A percentile compares a stretch with the other conserved stretches of the same genome.
phyloP scores from a whole-genome alignment of 495 filamentous ascomycete species.

The Astrocystis sublimbata region DNA sequence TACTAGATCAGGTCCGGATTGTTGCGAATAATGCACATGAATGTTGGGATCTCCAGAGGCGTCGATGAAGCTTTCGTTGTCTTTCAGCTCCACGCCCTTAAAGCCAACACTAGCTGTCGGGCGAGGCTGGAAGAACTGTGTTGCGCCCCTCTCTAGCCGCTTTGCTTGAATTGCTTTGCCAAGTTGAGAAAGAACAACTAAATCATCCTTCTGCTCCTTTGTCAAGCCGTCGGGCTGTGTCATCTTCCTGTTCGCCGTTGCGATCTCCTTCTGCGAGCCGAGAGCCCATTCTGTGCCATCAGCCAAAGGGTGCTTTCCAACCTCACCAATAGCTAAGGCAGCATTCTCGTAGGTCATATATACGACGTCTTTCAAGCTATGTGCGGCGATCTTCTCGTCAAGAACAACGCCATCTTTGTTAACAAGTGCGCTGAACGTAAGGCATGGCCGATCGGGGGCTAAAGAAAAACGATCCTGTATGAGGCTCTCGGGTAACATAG shows the following conservation, averaged over 20 bases:
- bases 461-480: slow-evolving; percentile 69
- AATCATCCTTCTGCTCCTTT: slow-evolving; percentile 29
- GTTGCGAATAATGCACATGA: slow-evolving; percentile 31
- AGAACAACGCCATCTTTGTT: slow-evolving; percentile 62
- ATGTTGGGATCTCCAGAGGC: slow-evolving; percentile 45
- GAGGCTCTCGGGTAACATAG: slow-evolving; percentile 68
- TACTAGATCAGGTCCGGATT: slow-evolving; percentile 34
- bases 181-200: slow-evolving; percentile 38
- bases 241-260: slow-evolving; percentile 34
- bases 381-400: slow-evolving; percentile 70
- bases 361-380: slow-evolving; percentile 69
- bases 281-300: slow-evolving; percentile 22
- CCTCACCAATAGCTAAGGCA: slow-evolving; percentile 46
- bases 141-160: slow-evolving; percentile 41
- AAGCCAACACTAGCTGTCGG: slow-evolving; percentile 37
- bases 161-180: slow-evolving; percentile 35
- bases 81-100: slow-evolving; percentile 21
- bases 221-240: slow-evolving; percentile 36
- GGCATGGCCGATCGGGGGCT: slow-evolving; percentile 60
- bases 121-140: slow-evolving; percentile 37
- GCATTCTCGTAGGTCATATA: slow-evolving; percentile 66
- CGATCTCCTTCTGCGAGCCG: slow-evolving; percentile 33
- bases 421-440: slow-evolving; percentile 82
- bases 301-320: slow-evolving; percentile 21
- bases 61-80: slow-evolving; percentile 22